Evolutionary conservation across 805 yeast genomes (phyloP).

Genomic region (Lipomyces sp.): DNA sequence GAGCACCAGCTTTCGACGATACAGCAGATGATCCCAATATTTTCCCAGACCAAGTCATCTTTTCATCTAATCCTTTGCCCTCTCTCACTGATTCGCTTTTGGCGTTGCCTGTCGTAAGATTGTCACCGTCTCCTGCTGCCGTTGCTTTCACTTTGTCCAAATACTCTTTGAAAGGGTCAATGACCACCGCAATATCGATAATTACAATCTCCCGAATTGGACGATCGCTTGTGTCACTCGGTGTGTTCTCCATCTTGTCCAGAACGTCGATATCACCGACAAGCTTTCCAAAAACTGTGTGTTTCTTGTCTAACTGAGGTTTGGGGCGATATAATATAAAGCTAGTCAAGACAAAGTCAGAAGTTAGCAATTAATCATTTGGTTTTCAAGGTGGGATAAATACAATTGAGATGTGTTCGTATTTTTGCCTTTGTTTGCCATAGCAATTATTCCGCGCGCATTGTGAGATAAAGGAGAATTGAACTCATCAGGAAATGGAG

Average conservation of each 20-base stretch:
- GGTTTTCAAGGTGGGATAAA: conserved; percentile 3
- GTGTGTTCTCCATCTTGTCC: conserved; percentile 43
- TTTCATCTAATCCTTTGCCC: conserved; percentile 7
- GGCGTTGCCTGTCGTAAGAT: background rate
- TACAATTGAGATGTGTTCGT: conserved; percentile 84
- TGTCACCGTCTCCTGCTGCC: conserved; percentile 2
- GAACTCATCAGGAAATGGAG: conserved; percentile 37
- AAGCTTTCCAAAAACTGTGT: conserved; percentile 56
- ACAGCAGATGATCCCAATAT: background rate
- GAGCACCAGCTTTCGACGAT: background rate
- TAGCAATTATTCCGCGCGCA: conserved; percentile 75
- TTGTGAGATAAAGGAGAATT: conserved; percentile 71
- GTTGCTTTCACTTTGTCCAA: conserved; percentile 18
- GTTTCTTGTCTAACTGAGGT: conserved; percentile 64
- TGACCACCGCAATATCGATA: conserved; percentile 15
- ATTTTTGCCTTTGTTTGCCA: conserved; percentile 94
- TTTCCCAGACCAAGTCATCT: conserved; percentile 24
- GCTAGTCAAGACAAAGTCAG: conserved; percentile 19
- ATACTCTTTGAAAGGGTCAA: conserved; percentile 30
- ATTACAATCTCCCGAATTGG: conserved; percentile 26
- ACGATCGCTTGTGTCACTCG: conserved; percentile 21
- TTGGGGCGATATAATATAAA: conserved; percentile 74
- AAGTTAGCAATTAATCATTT: background rate
- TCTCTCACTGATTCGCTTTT: background rate
- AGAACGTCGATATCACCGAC: conserved; percentile 50